Percentiles rank a stretch among this genome's conserved stretches.
Conservation (phyloP, 164 flowering plant genomes). For the Macadamia tetraphylla region DNA sequence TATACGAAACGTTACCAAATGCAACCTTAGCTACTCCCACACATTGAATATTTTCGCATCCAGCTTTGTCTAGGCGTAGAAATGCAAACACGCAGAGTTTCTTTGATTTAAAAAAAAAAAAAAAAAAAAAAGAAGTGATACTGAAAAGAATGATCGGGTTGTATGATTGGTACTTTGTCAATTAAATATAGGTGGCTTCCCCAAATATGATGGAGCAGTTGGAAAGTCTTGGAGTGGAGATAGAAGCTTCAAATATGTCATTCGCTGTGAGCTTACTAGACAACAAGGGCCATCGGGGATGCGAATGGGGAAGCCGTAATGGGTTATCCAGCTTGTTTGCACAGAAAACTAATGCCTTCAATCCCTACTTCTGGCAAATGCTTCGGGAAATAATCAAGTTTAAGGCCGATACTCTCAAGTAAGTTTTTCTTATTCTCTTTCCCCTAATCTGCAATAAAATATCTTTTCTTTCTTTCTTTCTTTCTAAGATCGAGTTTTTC, state of each 20-base stretch:
- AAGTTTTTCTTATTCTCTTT: slow-evolving; percentile 3
- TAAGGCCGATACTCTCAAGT: slow-evolving; percentile 67
- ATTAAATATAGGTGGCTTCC: slow-evolving; percentile 62
- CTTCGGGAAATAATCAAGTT: slow-evolving; percentile 68
- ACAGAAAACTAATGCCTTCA: slow-evolving; percentile 64
- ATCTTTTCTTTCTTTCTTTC: too few species aligned
- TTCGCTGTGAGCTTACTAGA: slow-evolving; percentile 76
- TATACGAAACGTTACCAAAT: too few species aligned
- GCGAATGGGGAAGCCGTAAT: slow-evolving; percentile 89
- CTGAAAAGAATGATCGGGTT: too few species aligned
- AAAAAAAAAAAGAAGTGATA: too few species aligned
- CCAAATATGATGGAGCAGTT: slow-evolving; percentile 94
- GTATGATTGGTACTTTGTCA: not conserved
- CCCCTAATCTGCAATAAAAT: too few species aligned
- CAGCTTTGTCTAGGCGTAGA: too few species aligned
- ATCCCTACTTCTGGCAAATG: slow-evolving; percentile 86
- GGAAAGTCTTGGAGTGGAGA: slow-evolving; percentile 80
- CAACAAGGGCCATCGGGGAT: slow-evolving; percentile 41
- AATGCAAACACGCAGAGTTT: too few species aligned
- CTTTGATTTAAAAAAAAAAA: too few species aligned
- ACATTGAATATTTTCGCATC: too few species aligned
- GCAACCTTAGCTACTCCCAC: too few species aligned
- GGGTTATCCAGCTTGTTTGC: slow-evolving; percentile 78
- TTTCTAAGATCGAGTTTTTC: too few species aligned
- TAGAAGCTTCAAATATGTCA: slow-evolving; percentile 90